A percentile compares a stretch with the other conserved stretches of the same genome.
Conservation (phyloP, 257 asterid genomes). For the Ophiorrhiza pumila region DNA sequence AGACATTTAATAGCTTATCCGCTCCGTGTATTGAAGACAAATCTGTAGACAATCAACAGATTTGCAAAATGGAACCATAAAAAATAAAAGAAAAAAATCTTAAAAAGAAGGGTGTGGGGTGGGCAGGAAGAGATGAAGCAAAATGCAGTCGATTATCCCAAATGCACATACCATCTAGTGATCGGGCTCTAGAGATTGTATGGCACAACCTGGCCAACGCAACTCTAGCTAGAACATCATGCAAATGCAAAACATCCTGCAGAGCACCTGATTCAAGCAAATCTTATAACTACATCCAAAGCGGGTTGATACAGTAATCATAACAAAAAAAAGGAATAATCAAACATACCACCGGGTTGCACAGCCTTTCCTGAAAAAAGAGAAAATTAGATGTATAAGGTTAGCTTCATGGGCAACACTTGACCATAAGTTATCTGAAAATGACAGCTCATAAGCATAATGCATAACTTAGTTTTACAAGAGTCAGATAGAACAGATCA, state of each 20-base stretch:
- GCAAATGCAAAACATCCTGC: constrained; percentile 96
- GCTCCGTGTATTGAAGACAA: constrained; percentile 12
- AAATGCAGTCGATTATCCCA: not conserved
- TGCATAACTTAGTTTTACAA: not conserved
- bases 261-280: constrained; percentile 76
- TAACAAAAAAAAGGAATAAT: constrained; percentile 9
- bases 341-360: constrained; percentile 83
- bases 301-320: not conserved
- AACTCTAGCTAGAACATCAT: constrained; percentile 98
- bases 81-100: not conserved
- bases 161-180: constrained; percentile 67
- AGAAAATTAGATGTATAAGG: constrained; percentile 21
- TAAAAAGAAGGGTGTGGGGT: not conserved
- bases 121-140: not conserved
- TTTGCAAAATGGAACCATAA: not conserved
- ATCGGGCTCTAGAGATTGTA: constrained; percentile 83
- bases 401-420: not conserved
- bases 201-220: constrained; percentile 96
- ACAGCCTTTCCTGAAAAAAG: constrained; percentile 74
- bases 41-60: constrained; percentile 4
- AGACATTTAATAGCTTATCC: constrained; percentile 23
- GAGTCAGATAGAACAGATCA: not conserved
- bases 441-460: not conserved
- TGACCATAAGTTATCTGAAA: not conserved
- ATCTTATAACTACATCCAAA: constrained; percentile 22